Conservation (phyloP, 805 yeast genomes). For the Cyberlindnera xylosilytica region DNA sequence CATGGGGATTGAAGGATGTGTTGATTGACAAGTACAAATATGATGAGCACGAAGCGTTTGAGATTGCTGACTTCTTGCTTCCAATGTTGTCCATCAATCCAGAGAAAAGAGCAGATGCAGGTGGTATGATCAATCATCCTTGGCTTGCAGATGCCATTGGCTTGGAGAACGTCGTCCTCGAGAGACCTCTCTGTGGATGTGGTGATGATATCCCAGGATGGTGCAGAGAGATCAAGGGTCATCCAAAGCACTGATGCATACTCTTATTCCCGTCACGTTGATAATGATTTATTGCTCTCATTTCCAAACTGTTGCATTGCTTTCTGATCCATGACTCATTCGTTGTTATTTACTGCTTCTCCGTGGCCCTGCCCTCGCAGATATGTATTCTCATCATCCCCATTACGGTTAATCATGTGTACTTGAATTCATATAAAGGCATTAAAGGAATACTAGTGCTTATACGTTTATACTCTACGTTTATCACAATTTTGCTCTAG, state of each 20-base stretch:
- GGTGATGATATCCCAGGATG: conserved; percentile 93
- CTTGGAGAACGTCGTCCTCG: conserved; percentile 62
- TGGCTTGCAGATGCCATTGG: conserved; percentile 80
- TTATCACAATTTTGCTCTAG: conserved; percentile 12
- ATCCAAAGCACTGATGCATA: conserved; percentile 33
- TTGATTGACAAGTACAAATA: conserved; percentile 82
- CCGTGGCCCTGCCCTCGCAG: no score
- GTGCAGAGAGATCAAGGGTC: conserved; percentile 60
- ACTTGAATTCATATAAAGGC: no score
- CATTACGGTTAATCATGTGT: no score
- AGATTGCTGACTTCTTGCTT: conserved; percentile 68
- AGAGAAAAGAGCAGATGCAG: conserved; percentile 85
- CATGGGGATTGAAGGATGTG: conserved; percentile 85
- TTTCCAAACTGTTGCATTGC: no score
- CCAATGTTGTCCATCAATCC: conserved; percentile 88
- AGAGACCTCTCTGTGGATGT: conserved; percentile 71
- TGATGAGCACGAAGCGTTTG: conserved; percentile 61
- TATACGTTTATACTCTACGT: no score
- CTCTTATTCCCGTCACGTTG: no score
- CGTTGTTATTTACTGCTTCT: no score
- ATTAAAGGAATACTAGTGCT: no score
- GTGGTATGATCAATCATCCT: conserved; percentile 86
- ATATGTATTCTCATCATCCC: no score
- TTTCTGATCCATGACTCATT: no score
- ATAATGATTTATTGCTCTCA: no score